A percentile compares a stretch with the other conserved stretches of the same genome.
phyloP scores from a whole-genome alignment of 2,329 filamentous ascomycete genomes.

The Trichophyton equinum region DNA sequence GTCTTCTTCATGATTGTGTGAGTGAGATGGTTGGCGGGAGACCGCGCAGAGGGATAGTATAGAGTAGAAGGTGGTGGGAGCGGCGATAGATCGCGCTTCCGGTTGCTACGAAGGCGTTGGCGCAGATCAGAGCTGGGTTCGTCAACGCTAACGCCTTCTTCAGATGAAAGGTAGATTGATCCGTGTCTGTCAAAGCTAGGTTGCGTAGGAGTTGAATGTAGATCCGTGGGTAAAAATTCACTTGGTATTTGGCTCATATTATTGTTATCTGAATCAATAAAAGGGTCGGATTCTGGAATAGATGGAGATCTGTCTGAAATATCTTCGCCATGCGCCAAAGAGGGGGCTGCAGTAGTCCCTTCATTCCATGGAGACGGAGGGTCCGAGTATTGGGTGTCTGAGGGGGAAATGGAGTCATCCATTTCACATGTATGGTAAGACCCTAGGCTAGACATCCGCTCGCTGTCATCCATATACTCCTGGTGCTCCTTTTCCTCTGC shows the following conservation, averaged over 20 bases:
- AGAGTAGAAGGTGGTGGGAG: slow-evolving; percentile 57
- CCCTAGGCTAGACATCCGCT: slow-evolving; percentile 27
- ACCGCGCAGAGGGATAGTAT: slow-evolving; percentile 35
- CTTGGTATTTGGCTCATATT: background rate
- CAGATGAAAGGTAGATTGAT: background rate
- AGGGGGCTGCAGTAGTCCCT: background rate
- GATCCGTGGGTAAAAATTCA: background rate
- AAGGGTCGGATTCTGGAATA: background rate
- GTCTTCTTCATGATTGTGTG: slow-evolving; percentile 63
- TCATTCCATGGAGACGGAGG: background rate
- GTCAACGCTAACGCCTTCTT: slow-evolving; percentile 9
- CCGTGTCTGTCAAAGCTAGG: background rate
- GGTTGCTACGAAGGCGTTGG: slow-evolving; percentile 44
- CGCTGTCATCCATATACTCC: slow-evolving; percentile 16
- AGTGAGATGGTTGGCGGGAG: slow-evolving; percentile 42
- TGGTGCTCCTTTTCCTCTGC: slow-evolving; percentile 19
- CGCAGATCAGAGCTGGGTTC: slow-evolving; percentile 31
- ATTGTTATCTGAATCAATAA: background rate
- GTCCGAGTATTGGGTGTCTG: background rate
- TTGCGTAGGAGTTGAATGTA: background rate
- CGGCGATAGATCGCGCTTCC: slow-evolving; percentile 50
- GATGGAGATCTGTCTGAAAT: background rate
- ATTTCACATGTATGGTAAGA: slow-evolving; percentile 30
- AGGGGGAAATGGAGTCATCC: background rate
- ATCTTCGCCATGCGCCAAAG: background rate